Percentiles rank a stretch among this genome's conserved stretches.
phyloP scores from a whole-genome alignment of 148 eudicot species.

The Rheum nobile region DNA sequence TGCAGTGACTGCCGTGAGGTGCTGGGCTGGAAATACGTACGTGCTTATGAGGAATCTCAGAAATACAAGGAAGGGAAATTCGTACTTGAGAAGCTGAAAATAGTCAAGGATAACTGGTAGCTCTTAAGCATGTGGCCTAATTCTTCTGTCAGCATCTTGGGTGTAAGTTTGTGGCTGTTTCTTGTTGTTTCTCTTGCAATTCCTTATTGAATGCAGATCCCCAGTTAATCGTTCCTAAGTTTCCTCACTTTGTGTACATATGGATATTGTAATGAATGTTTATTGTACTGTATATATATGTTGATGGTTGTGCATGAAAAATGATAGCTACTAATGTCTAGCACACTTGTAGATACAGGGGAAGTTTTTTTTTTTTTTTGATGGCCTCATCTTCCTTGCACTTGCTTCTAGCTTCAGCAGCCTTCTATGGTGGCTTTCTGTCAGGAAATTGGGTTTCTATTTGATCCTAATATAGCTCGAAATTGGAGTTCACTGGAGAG shows the following conservation, averaged over 20 bases:
- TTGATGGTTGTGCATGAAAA: background rate
- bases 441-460: background rate
- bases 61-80: slow-evolving; percentile 87
- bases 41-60: slow-evolving; percentile 68
- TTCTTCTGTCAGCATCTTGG: background rate
- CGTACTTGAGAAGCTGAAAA: slow-evolving; percentile 62
- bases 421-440: background rate
- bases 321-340: background rate
- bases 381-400: no score
- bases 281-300: background rate
- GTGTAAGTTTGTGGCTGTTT: slow-evolving; percentile 11
- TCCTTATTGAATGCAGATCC: background rate
- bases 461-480: background rate
- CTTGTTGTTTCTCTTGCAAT: slow-evolving; percentile 6
- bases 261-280: background rate
- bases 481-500: no score
- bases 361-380: background rate
- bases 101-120: slow-evolving; percentile 62
- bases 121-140: background rate
- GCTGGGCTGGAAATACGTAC: slow-evolving; percentile 73
- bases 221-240: background rate
- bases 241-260: background rate
- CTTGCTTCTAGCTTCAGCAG: no score
- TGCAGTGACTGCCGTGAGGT: slow-evolving; percentile 64
- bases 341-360: background rate